Evolutionary conservation across 108 stramenopile species (phyloP), one percentile per base, ranked within the genome.

Genomic region (Pseudonitzschia multiseries): DNA sequence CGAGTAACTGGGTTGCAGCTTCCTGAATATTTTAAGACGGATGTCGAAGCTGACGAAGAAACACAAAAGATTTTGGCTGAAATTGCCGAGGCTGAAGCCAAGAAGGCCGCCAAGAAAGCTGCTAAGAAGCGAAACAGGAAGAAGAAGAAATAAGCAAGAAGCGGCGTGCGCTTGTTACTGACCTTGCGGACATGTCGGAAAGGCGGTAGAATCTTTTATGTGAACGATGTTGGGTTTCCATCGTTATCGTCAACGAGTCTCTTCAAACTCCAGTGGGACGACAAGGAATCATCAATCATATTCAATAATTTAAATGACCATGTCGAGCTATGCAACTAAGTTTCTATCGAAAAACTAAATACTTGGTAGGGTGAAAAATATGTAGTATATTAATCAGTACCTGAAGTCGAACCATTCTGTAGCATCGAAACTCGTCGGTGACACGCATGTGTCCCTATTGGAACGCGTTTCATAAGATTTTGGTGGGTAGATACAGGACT

Each of bases 1-100:
- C 83, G 93, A 76, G 95, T 98, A 6, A 97, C 97, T 21, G 96
- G 97, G 61, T 78, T 97, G 81, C 80, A 78, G 22, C 66, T 94
- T 60, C 87, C 6, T 56, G 84, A 54, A 31, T 90, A 92, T 64
- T 96, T 94, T 74, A 89, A 73, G 68, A 95, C 96, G 9, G 92
- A 95, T 15, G 97, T 92, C 74, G 42, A 82, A 65, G 83, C 93
- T 10, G 96, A 97, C 75, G 96, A 97, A 71, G 95, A 95, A 70
- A 93, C 91, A 14, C 65, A 71, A 51, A 79, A 74, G 72, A 65
- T 95, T 56, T 70, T 95, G 68, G 59, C 70, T 15, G 89, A 88
- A 69, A 79, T 95, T 63, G 89, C 73, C 42, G 94, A 89, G 46
- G 78, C 74, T 15, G 94, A 84, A 22, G 92, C 84, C 18, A 93